Percentiles rank a stretch among this genome's conserved stretches.
Evolutionary conservation across 768 basidiomycete species (phyloP).

Genomic region (Boletus pseudopeckii): DNA sequence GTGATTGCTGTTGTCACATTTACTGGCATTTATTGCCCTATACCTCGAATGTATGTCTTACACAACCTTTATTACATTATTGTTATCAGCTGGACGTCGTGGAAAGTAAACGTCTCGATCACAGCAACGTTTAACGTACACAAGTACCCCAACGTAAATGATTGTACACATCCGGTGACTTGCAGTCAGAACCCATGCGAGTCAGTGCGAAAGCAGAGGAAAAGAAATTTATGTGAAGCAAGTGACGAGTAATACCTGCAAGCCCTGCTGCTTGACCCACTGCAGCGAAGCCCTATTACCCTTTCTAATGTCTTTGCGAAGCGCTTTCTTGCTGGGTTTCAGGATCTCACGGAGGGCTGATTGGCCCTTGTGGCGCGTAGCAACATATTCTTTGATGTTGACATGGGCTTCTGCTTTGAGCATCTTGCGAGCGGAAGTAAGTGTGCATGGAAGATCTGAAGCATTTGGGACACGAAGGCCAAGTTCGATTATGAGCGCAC

Average conservation of each 20-base stretch:
- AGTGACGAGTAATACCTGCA: constrained; percentile 60
- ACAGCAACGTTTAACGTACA: neutral
- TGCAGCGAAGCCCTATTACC: constrained; percentile 44
- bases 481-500: constrained; percentile 75
- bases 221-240: constrained; percentile 35
- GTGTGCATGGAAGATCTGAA: constrained; percentile 49
- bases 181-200: neutral
- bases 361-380: constrained; percentile 59
- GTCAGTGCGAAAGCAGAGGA: neutral
- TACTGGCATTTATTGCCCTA: constrained; percentile 18
- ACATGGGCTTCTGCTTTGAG: constrained; percentile 66
- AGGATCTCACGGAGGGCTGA: constrained; percentile 57
- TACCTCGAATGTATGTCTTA: constrained; percentile 16
- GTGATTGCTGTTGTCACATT: neutral
- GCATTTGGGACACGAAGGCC: constrained; percentile 48
- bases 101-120: neutral
- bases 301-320: constrained; percentile 59
- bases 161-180: neutral
- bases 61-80: constrained; percentile 1
- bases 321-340: constrained; percentile 57
- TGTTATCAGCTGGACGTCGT: neutral
- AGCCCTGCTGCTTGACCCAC: constrained; percentile 63
- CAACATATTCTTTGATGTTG: constrained; percentile 72
- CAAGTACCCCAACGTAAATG: neutral
- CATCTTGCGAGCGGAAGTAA: constrained; percentile 65